Conservation (phyloP, 2,329 filamentous ascomycete genomes). For the Davidsoniella australis region DNA sequence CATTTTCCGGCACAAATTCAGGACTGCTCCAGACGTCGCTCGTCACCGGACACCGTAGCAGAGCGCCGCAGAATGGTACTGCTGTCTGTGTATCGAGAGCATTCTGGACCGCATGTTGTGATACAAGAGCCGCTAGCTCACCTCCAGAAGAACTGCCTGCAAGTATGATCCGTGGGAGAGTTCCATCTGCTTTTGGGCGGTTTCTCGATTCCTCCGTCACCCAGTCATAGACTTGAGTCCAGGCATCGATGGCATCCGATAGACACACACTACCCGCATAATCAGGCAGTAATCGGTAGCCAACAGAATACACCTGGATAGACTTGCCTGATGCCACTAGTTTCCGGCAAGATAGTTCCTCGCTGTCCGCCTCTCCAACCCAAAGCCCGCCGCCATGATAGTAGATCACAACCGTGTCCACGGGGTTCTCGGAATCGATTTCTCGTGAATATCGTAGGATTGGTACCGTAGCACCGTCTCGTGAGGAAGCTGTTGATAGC, state of each 20-base stretch:
- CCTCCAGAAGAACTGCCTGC: conserved; percentile 31
- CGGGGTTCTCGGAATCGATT: conserved; percentile 8
- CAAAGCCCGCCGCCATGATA: conserved; percentile 31
- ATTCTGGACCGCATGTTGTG: conserved; percentile 18
- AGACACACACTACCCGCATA: conserved; percentile 24
- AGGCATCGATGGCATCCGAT: conserved; percentile 25
- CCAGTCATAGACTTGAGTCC: conserved; percentile 14
- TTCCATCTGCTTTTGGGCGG: neutral
- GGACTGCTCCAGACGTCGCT: conserved; percentile 24
- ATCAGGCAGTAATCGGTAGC: conserved; percentile 28
- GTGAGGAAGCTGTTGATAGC: conserved; percentile 19
- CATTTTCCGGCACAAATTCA: conserved; percentile 21
- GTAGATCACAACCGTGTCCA: conserved; percentile 24
- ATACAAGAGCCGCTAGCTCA: conserved; percentile 28
- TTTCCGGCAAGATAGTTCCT: conserved; percentile 30
- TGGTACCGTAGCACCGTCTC: conserved; percentile 22
- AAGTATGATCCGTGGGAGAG: conserved; percentile 19
- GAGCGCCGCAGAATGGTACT: conserved; percentile 19
- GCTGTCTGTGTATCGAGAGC: conserved; percentile 15
- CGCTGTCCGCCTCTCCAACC: conserved; percentile 31
- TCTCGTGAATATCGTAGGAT: conserved; percentile 20
- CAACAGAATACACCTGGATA: conserved; percentile 26
- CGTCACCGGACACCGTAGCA: conserved; percentile 32
- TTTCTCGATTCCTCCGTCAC: neutral
- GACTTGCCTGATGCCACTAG: conserved; percentile 17